These are phyloP conservation scores for Microdochium nivale DNA, from an alignment of 2,329 filamentous ascomycete genomes.

Conservation along the genomic window DNA sequence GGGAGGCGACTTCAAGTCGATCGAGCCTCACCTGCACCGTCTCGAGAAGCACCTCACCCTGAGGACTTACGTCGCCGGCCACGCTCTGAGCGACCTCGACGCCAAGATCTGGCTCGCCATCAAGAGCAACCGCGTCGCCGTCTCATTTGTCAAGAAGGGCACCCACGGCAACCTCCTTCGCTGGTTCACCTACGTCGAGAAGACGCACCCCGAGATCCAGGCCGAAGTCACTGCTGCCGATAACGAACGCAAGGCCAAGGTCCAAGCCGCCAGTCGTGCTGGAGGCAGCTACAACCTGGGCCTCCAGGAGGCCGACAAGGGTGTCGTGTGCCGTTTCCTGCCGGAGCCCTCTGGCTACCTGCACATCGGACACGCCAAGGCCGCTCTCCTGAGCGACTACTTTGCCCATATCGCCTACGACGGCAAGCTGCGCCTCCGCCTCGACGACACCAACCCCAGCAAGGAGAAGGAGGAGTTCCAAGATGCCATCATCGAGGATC, in stretches of 20 bases:
- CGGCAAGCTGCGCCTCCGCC: slow-evolving; percentile 81
- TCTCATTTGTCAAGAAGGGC: slow-evolving; percentile 72
- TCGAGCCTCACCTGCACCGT: slow-evolving; percentile 64
- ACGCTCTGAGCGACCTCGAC: slow-evolving; percentile 68
- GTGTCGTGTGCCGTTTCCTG: slow-evolving; percentile 85
- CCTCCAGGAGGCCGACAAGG: slow-evolving; percentile 74
- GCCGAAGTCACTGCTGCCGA: slow-evolving; percentile 62
- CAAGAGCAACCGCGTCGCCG: slow-evolving; percentile 75
- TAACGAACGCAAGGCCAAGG: slow-evolving; percentile 60
- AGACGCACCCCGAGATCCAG: slow-evolving; percentile 69
- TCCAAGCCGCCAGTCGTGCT: slow-evolving; percentile 60
- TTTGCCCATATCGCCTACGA: slow-evolving; percentile 92
- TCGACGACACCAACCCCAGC: slow-evolving; percentile 94
- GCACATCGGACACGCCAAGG: slow-evolving; percentile 94
- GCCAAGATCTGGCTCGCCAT: slow-evolving; percentile 76
- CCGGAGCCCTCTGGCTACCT: slow-evolving; percentile 93
- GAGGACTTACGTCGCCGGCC: slow-evolving; percentile 78
- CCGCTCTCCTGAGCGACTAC: slow-evolving; percentile 88
- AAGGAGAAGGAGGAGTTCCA: slow-evolving; percentile 98
- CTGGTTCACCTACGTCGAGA: slow-evolving; percentile 84
- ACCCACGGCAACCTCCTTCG: slow-evolving; percentile 67
- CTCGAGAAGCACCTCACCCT: slow-evolving; percentile 84
- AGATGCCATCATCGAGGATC: slow-evolving; percentile 86
- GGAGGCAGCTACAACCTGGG: slow-evolving; percentile 86
- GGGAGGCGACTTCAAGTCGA: slow-evolving; percentile 68